These are phyloP conservation scores for Suillus plorans DNA, from an alignment of 768 basidiomycete genomes.

Conservation along the genomic window DNA sequence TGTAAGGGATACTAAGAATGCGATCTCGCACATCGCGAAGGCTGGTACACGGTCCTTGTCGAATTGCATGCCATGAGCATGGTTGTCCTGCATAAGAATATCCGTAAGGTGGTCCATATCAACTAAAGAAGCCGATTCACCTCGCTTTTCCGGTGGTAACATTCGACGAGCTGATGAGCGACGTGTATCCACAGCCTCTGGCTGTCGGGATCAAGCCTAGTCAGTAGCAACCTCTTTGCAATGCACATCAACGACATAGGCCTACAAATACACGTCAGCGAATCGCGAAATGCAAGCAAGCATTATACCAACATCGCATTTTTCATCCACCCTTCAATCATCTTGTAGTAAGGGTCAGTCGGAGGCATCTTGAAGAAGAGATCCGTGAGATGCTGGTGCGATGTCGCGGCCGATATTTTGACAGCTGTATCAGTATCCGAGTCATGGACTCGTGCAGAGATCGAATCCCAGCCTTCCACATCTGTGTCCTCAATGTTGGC, in stretches of 20 bases:
- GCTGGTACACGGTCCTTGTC: conserved; percentile 56
- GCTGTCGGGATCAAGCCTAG: conserved; percentile 57
- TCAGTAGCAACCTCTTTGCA: conserved; percentile 54
- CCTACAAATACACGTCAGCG: conserved; percentile 12
- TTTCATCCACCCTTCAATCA: conserved; percentile 46
- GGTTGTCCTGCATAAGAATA: conserved; percentile 33
- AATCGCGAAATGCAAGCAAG: neutral
- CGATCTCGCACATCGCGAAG: conserved; percentile 69
- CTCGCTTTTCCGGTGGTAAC: conserved; percentile 49
- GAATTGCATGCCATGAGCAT: conserved; percentile 50
- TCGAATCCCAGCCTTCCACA: conserved; percentile 39
- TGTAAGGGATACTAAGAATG: conserved; percentile 68
- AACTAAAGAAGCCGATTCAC: conserved; percentile 31
- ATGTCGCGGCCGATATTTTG: conserved; percentile 58
- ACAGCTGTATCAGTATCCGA: conserved; percentile 61
- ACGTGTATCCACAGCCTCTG: conserved; percentile 73
- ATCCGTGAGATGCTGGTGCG: conserved; percentile 46
- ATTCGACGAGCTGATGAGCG: conserved; percentile 57
- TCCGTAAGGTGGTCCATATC: conserved; percentile 7
- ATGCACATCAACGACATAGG: conserved; percentile 41
- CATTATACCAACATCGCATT: conserved; percentile 42
- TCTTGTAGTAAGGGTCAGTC: conserved; percentile 35
- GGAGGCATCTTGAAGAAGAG: conserved; percentile 43
- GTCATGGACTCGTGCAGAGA: conserved; percentile 57
- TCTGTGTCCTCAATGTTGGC: conserved; percentile 35